Evolutionary conservation across 441 rosid genomes (phyloP).

Genomic region (Melastoma candidum): DNA sequence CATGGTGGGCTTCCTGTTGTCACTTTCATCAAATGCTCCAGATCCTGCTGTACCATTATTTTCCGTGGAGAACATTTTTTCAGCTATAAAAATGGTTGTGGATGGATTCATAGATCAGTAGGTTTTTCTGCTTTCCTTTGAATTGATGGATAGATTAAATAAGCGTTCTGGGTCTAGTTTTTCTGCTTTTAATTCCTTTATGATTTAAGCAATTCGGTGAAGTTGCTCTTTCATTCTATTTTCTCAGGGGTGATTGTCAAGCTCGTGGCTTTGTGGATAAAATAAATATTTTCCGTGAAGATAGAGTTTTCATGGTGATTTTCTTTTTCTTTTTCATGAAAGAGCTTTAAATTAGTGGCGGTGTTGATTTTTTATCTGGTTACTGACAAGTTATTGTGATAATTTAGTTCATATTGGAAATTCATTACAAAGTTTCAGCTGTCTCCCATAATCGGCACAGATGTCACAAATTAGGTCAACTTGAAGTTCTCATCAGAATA

Average conservation of each 20-base stretch:
- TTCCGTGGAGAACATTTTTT: conserved; percentile 48
- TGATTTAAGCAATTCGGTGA: conserved; percentile 4
- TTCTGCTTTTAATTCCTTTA: conserved; percentile 7
- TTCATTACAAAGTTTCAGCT: conserved; percentile 71
- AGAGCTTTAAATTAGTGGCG: conserved; percentile 15
- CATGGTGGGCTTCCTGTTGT: conserved; percentile 71
- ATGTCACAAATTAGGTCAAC: conserved; percentile 67
- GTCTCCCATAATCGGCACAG: conserved; percentile 82
- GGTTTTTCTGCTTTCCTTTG: conserved; percentile 8
- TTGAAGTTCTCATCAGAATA: conserved; percentile 76
- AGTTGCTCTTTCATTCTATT: conserved; percentile 20
- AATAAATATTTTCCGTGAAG: conserved; percentile 88
- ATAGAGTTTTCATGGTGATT: conserved; percentile 88
- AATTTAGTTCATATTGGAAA: conserved; percentile 75
- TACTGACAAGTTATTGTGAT: conserved; percentile 14
- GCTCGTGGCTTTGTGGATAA: conserved; percentile 56
- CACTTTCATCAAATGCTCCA: conserved; percentile 59
- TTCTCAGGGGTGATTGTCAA: conserved; percentile 46
- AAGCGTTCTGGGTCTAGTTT: background rate
- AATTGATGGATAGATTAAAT: no score
- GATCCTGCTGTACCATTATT: conserved; percentile 72
- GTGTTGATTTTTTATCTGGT: conserved; percentile 11
- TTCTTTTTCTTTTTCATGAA: conserved; percentile 3
- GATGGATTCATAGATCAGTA: conserved; percentile 94
- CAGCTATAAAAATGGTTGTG: conserved; percentile 72